Base-by-base conservation (phyloP, 345 rosid species). In the Gossypium ekmanianum region DNA sequence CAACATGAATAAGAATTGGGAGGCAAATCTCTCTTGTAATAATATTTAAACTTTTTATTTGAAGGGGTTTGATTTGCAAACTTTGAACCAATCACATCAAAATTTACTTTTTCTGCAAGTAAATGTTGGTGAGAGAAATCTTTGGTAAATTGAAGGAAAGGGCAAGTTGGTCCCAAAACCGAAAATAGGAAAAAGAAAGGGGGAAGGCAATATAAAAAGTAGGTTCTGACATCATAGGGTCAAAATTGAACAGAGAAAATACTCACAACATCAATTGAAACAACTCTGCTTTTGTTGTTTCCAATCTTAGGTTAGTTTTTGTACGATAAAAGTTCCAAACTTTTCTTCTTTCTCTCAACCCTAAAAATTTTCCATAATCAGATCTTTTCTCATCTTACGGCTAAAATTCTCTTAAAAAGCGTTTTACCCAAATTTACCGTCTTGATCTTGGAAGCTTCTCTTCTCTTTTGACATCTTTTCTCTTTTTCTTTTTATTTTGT, bases 271-370 rank as follows among this genome's bases (percentile, higher is more conserved):
- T 66, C 70, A 39, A 18, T 50, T n/a, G 68, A 50, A 18, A 57
- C 75, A 10, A 55, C 2, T 68, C 73, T 66, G 73, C 77, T 79
- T 79, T 82, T 77, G 66, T 61, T 66, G 72, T 77, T 82, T 75
- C 58, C 62, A 63, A 47, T 59, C 56, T 77, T 76, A 74, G 85
- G 77, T 76, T 26, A 78, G 75, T 82, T 77, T 80, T 77, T 52
- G 59, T 58, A 24, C 61, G 22, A 29, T 22, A 27, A 70, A 34
- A 34, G 7, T 5, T n/a, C 7, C 24, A 55, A 18, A 18, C 27
- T 8, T 20, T 44, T 29, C 68, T 7, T 48, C n/a, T 61, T 18
- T 72, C 54, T 72, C 54, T 39, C 82, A 77, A 72, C 84, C 82
- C 78, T 81, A 71, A 57, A 43, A 45, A 3, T 59, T 47, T 63